Percentiles rank a stretch among this genome's conserved stretches.
These are phyloP conservation scores for Geoglossum cookeanum DNA, from an alignment of 2,329 filamentous ascomycete genomes.

Conservation along the genomic window DNA sequence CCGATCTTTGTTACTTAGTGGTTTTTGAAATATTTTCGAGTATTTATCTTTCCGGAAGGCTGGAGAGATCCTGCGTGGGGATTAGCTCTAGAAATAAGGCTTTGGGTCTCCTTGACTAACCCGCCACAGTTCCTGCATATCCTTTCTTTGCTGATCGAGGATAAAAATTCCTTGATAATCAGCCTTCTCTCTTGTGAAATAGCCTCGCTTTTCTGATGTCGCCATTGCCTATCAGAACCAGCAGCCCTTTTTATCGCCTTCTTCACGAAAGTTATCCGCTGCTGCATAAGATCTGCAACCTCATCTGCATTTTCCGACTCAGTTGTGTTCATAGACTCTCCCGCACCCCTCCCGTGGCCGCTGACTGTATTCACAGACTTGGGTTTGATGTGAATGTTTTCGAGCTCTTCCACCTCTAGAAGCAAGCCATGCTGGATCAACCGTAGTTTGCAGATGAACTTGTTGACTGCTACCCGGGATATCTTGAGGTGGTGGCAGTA, in stretches of 20 bases:
- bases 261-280: constrained; percentile 50
- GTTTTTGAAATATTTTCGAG: constrained; percentile 84
- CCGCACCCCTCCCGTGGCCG: constrained; percentile 9
- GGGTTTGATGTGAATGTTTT: constrained; percentile 26
- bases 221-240: constrained; percentile 24
- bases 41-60: constrained; percentile 75
- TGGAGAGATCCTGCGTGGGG: constrained; percentile 50
- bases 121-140: constrained; percentile 48
- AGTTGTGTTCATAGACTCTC: constrained; percentile 36
- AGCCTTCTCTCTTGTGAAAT: constrained; percentile 56
- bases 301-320: constrained; percentile 37
- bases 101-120: constrained; percentile 16
- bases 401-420: constrained; percentile 38
- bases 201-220: constrained; percentile 56
- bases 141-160: constrained; percentile 47
- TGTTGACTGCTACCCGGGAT: constrained; percentile 54
- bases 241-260: constrained; percentile 45
- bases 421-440: constrained; percentile 72
- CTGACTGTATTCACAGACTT: constrained; percentile 13
- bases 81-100: background rate
- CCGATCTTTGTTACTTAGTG: constrained; percentile 54
- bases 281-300: constrained; percentile 30
- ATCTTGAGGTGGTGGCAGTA: constrained; percentile 82
- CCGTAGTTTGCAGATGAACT: constrained; percentile 66
- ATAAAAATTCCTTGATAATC: constrained; percentile 66